Evolutionary conservation across 2,329 filamentous ascomycete genomes (phyloP), one percentile per base, ranked within the genome.

Genomic region (Botryotinia calthae): DNA sequence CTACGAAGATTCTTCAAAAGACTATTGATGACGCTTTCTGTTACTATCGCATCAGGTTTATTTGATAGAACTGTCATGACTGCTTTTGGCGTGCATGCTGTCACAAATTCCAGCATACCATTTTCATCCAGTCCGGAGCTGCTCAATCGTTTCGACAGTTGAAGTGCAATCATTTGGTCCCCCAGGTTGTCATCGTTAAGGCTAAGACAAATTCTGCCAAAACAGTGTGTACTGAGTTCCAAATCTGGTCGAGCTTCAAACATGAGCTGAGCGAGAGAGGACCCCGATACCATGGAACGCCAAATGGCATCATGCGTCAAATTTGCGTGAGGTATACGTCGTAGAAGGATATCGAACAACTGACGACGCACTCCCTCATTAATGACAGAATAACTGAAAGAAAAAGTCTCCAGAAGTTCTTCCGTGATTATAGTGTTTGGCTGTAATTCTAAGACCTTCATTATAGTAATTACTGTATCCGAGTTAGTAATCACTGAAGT

Each of bases 361-460:
- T 63, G 61, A 40, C 5, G 0, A 63, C 22, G 48, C 48, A 7
- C 1, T n/a, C 25, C 25, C 25, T n/a, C 22, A n/a, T n/a, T 9
- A 51, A 1, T 10, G 3, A 0, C 0, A 12, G 4, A 1, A 51
- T 25, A 12, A 12, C 0, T 2, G 0, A 14, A 2, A 51, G 48
- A 14, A 14, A n/a, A 25, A n/a, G 4, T 3, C 4, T 18, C 5
- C 25, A 63, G 16, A 4, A 63, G 25, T 20, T 16, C n/a, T 28
- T 28, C 61, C 7, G 61, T 63, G 12, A 63, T n/a, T 22, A 7
- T 37, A 25, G 20, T 37, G 4, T 59, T 59, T 59, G 56, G 56
- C 28, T 34, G 56, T 25, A 59, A 25, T 9, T 25, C 56, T 8
- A 59, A 37, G 31, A 37, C 20, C 4, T 59, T 59, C 4, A 59